Evolutionary conservation across 306 rosid genomes (phyloP), one percentile per base, ranked within the genome.

Genomic region (Elaeagnus macrophylla): DNA sequence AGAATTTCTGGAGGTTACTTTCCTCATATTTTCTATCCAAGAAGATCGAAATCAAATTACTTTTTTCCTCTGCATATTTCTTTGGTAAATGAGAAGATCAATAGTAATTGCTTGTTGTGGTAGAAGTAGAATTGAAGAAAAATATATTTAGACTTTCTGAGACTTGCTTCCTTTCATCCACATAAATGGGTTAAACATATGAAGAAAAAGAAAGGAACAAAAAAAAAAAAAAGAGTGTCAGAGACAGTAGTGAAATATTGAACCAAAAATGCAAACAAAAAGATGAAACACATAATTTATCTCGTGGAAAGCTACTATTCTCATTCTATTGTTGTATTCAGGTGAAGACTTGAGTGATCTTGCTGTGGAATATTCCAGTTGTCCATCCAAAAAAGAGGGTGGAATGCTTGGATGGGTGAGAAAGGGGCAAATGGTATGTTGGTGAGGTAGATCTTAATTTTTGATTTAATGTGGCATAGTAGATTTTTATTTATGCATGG

Each of bases 371-470:
- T 52, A 79, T 67, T 90, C 95, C 12, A 39, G 83, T 11, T 90
- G 97, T 54, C 97, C 97, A 42, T 90, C 97, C 68, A 90, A 90
- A 67, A 81, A 72, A 32, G 86, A 78, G 56, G 97, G 97, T 9
- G 95, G 97, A 47, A 86, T 86, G 91, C 97, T 90, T 67, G 97
- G 97, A 48, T 90, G 97, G 97, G 91, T 90, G 67, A 78, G 63
- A 60, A 86, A 78, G 79, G 94, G 97, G 42, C 84, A 91, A 73
- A 91, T 91, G 97, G 97, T 91, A 83, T 43, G 59, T 9, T 54
- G 12, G 41, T 59, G 43, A 25, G 12, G 42, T 53, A 35, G 13
- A 43, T 53, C 25, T 43, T 53, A 71, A 41, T 54, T 53, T 65
- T 54, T 9, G 51, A 37, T 51, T 2, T 17, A 42, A 20, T 20